These are phyloP conservation scores for Solanum neorickii DNA, from an alignment of 257 asterid genomes.

Conservation along the genomic window DNA sequence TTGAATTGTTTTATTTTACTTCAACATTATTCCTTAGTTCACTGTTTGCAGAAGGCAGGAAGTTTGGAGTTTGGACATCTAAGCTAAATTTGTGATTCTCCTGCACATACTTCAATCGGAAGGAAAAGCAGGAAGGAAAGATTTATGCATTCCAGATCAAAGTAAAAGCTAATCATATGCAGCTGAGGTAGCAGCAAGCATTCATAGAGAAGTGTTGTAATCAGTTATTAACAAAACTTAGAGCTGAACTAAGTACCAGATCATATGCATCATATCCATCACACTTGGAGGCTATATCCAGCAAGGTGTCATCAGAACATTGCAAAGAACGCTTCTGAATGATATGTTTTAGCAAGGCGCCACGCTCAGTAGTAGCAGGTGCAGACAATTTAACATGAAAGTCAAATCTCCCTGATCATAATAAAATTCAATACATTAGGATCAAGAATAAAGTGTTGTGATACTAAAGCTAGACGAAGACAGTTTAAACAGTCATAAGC, in stretches of 20 bases:
- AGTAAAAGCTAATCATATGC: not conserved
- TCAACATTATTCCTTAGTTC: not conserved
- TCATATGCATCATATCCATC: slow-evolving; percentile 99
- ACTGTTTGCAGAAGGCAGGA: not conserved
- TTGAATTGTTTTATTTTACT: not conserved
- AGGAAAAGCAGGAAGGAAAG: not conserved
- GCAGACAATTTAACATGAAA: slow-evolving; percentile 81
- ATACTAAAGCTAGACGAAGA: not conserved
- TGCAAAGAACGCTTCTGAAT: slow-evolving; percentile 73
- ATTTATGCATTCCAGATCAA: not conserved
- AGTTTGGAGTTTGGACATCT: not conserved
- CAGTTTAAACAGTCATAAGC: not conserved
- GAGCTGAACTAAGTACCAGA: slow-evolving; percentile 39
- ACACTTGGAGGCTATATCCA: slow-evolving; percentile 78
- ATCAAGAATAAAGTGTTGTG: not conserved
- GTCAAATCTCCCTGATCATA: slow-evolving; percentile 74
- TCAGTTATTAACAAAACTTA: not conserved
- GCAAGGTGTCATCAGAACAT: slow-evolving; percentile 54
- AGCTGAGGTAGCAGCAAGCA: not conserved
- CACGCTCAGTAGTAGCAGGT: slow-evolving; percentile 90
- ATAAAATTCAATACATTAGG: not conserved
- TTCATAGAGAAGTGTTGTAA: not conserved
- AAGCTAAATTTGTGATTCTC: not conserved
- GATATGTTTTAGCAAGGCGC: slow-evolving; percentile 69
- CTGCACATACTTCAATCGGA: not conserved